Evolutionary conservation across 23 red algal genomes (phyloP), one percentile per base, ranked within the genome.

Genomic region (Gracilariopsis chorda): DNA sequence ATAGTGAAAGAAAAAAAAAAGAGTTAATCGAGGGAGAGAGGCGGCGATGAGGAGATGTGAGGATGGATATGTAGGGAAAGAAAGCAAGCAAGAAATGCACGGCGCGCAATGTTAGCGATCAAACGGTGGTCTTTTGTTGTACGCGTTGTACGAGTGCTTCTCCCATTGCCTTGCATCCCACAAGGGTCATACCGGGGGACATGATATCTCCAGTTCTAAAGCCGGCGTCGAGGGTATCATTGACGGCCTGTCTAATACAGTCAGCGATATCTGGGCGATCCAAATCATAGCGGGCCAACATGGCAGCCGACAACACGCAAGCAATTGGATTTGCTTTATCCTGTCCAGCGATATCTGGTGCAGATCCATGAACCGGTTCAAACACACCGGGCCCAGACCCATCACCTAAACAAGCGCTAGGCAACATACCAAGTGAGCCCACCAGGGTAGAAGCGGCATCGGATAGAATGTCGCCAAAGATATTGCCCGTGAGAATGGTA

Each of bases 381-480:
- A 93, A 98, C 9, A 98, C 70, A 27, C 92, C 96, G 19, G 96
- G 96, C 32, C 79, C 84, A 19, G 88, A 79, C 6, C 84, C 84
- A 42, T 94, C 82, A n/a, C 96, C 96, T 5, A 98, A 84, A 44
- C 77, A 80, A 40, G 96, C 96, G 20, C 84, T 91, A 28, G 96
- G 96, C 20, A 98, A 77, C 96, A 98, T 98, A n/a, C 96, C 96
- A 44, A 98, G 75, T 20, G 87, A 92, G 14, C 96, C 96, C 16
- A 95, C 92, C 4, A 98, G 83, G 92, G 95, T 98, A 24, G 78
- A 88, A 23, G 96, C 91, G 33, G 90, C 87, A 71, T 98, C 96
- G 2, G 96, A 98, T 25, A 98, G 92, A 83, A 98, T 95, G 51
- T 98, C 96, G 41, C 96, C 96, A 78, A 98, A 98, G 47, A 98